A percentile compares a stretch with the other conserved stretches of the same genome.
Evolutionary conservation across 768 basidiomycete species (phyloP).

Genomic region (Macrolepiota albuminosa): DNA sequence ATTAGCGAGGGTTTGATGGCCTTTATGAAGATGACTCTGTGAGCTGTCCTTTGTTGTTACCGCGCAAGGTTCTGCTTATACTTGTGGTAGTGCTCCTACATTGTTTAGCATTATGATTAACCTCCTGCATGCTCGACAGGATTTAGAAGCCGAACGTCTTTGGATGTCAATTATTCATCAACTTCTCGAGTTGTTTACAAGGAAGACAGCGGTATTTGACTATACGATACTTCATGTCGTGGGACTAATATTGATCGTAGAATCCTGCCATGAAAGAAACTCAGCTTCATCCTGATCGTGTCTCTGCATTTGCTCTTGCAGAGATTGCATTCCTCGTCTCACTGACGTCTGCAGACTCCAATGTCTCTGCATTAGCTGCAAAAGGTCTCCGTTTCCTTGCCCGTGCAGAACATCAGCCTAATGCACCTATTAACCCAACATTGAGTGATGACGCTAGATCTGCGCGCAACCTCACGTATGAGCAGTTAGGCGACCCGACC

Average conservation of each 20-base stretch:
- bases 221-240: not conserved
- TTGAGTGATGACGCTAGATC: constrained; percentile 58
- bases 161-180: constrained; percentile 66
- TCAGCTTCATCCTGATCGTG: constrained; percentile 46
- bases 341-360: constrained; percentile 63
- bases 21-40: constrained; percentile 49
- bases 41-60: constrained; percentile 14
- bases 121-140: constrained; percentile 53
- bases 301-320: constrained; percentile 59
- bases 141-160: constrained; percentile 58
- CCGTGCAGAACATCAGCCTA: constrained; percentile 58
- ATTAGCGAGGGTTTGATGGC: constrained; percentile 24
- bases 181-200: constrained; percentile 50
- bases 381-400: constrained; percentile 65
- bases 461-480: constrained; percentile 70
- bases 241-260: constrained; percentile 2
- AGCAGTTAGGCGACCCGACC: constrained; percentile 74
- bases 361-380: constrained; percentile 64
- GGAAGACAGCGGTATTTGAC: constrained; percentile 40
- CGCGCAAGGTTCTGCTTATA: not conserved
- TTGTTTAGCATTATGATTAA: constrained; percentile 51
- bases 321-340: constrained; percentile 74
- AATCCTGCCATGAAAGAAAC: constrained; percentile 37
- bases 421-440: constrained; percentile 45
- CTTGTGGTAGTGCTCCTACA: constrained; percentile 31